Conservation (phyloP, 345 rosid genomes). For the Camelina laxa region DNA sequence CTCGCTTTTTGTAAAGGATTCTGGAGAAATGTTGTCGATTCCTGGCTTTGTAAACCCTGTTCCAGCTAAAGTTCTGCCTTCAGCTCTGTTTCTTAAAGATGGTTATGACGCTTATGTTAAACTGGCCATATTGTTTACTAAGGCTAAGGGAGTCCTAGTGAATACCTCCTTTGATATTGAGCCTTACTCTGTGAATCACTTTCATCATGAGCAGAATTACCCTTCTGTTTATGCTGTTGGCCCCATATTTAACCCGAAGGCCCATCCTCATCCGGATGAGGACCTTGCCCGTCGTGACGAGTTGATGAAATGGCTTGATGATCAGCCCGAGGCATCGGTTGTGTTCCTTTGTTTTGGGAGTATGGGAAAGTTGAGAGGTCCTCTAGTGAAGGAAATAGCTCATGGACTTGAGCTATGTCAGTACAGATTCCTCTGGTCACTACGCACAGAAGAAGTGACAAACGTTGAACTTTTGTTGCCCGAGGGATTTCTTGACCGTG, state of each 20-base stretch:
- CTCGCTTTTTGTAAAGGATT: slow-evolving; percentile 25
- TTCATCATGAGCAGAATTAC: slow-evolving; percentile 26
- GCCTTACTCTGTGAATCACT: slow-evolving; percentile 44
- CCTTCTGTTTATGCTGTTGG: slow-evolving; percentile 56
- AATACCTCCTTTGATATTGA: slow-evolving; percentile 56
- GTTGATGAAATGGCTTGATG: slow-evolving; percentile 59
- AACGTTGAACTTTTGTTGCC: slow-evolving; percentile 45
- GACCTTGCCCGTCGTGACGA: slow-evolving; percentile 36
- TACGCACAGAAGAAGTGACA: slow-evolving; percentile 29
- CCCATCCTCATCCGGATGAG: slow-evolving; percentile 45
- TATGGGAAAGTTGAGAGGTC: slow-evolving; percentile 44
- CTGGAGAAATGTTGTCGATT: slow-evolving; percentile 42
- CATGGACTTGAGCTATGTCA: slow-evolving; percentile 53
- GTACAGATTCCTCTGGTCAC: slow-evolving; percentile 51
- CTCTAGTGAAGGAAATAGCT: slow-evolving; percentile 55
- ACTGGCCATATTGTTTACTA: slow-evolving; percentile 48
- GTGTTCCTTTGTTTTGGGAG: slow-evolving; percentile 67
- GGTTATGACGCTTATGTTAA: slow-evolving; percentile 45
- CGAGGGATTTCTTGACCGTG: slow-evolving; percentile 46
- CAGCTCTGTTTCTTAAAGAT: slow-evolving; percentile 44
- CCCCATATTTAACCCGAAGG: slow-evolving; percentile 44
- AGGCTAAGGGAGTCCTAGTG: slow-evolving; percentile 52
- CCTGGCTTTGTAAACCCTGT: slow-evolving; percentile 53
- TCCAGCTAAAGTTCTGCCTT: slow-evolving; percentile 50
- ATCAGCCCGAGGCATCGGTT: slow-evolving; percentile 55